A percentile compares a stretch with the other conserved stretches of the same genome.
Evolutionary conservation across 169 alveolate genomes (phyloP).

Genomic region (Plasmodium knowlesi): DNA sequence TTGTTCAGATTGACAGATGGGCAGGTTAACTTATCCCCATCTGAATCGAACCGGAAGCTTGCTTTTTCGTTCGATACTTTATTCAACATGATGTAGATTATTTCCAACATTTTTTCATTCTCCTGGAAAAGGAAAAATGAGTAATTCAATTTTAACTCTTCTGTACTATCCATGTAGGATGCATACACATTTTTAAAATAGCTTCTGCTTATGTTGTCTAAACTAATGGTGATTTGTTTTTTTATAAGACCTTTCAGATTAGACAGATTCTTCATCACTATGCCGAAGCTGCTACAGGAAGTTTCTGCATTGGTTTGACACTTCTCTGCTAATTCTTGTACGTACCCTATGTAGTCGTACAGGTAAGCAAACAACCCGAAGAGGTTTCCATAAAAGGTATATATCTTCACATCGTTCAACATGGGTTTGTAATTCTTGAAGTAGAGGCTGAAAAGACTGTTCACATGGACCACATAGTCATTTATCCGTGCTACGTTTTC

Average conservation of each 20-base stretch:
- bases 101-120: constrained; percentile 18
- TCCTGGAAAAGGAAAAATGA: constrained; percentile 32
- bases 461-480: constrained; percentile 12
- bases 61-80: constrained; percentile 35
- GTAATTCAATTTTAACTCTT: constrained; percentile 16
- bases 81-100: constrained; percentile 25
- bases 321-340: background rate
- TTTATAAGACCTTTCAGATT: constrained; percentile 21
- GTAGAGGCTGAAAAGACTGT: constrained; percentile 33
- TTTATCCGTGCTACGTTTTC: background rate
- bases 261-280: background rate
- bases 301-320: background rate
- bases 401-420: constrained; percentile 27
- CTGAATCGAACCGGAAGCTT: background rate
- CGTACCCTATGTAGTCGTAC: constrained; percentile 17
- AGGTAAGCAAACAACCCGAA: constrained; percentile 42
- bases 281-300: background rate
- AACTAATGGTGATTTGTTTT: background rate
- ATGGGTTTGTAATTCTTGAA: constrained; percentile 7
- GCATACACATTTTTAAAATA: constrained; percentile 8
- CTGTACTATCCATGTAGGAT: background rate
- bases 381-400: constrained; percentile 39
- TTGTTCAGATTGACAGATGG: background rate
- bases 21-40: background rate
- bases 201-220: background rate